Conservation (phyloP, 2,329 filamentous ascomycete genomes). For the Ceratocystis albifundus region DNA sequence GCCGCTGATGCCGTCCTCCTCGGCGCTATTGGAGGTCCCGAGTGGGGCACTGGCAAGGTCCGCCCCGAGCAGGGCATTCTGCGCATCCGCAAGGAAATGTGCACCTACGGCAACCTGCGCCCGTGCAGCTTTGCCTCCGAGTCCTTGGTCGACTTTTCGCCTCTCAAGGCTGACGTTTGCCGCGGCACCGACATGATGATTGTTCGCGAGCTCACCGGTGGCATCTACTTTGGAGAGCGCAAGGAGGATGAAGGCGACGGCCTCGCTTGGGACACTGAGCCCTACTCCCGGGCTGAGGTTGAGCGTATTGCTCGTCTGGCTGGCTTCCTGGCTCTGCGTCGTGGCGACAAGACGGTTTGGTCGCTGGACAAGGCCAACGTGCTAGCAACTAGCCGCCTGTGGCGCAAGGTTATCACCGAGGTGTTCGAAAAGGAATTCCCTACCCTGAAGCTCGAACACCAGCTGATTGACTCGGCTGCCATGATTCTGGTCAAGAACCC, state of each 20-base stretch:
- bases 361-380: conserved; percentile 95
- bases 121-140: conserved; percentile 93
- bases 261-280: conserved; percentile 70
- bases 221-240: conserved; percentile 90
- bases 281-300: conserved; percentile 74
- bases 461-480: conserved; percentile 90
- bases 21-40: conserved; percentile 85
- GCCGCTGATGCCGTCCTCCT: conserved; percentile 80
- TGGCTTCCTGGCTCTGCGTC: conserved; percentile 65
- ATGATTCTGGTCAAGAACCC: conserved; percentile 98
- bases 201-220: conserved; percentile 81
- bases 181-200: conserved; percentile 84
- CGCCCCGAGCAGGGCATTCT: conserved; percentile 90
- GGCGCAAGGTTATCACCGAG: conserved; percentile 77
- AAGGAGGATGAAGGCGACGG: conserved; percentile 67
- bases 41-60: conserved; percentile 86
- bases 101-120: conserved; percentile 86
- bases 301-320: conserved; percentile 78
- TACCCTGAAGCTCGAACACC: conserved; percentile 69
- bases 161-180: conserved; percentile 76
- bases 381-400: conserved; percentile 76
- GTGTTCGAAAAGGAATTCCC: conserved; percentile 83
- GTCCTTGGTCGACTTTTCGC: conserved; percentile 69
- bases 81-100: conserved; percentile 81
- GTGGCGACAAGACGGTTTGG: conserved; percentile 59